phyloP scores from a whole-genome alignment of 2,329 filamentous ascomycete species.

The Botrytis porri region DNA sequence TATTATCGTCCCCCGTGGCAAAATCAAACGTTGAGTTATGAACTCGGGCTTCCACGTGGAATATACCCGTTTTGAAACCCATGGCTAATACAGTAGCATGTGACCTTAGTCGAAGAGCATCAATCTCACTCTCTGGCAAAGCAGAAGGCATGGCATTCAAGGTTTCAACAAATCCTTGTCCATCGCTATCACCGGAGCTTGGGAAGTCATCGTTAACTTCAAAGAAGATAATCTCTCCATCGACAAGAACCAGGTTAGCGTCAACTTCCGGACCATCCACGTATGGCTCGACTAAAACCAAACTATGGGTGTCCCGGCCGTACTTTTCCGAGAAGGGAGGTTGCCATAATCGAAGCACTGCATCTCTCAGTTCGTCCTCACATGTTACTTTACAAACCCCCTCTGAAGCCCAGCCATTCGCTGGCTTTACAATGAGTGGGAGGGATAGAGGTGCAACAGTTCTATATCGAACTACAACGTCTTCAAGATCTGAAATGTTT shows the following conservation, averaged over 20 bases:
- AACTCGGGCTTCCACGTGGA: not conserved
- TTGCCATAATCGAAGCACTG: not conserved
- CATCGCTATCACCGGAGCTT: not conserved
- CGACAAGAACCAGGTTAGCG: not conserved
- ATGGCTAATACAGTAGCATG: not conserved
- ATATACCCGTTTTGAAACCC: not conserved
- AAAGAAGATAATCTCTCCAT: not conserved
- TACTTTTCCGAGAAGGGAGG: not conserved
- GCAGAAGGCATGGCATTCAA: not conserved
- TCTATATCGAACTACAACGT: not conserved
- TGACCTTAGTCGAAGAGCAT: not conserved
- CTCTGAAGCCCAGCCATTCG: not conserved
- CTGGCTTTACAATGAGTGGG: not conserved
- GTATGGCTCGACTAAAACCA: not conserved
- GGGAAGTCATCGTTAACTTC: constrained; percentile 5
- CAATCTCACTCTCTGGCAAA: not conserved
- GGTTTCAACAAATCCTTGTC: not conserved
- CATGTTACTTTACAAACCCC: constrained; percentile 1
- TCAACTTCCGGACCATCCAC: not conserved
- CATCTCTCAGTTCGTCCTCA: not conserved
- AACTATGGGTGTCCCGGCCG: not conserved
- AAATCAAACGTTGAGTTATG: not conserved
- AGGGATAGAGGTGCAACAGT: not conserved
- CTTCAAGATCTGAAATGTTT: not conserved
- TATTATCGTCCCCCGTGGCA: not conserved